A percentile compares a stretch with the other conserved stretches of the same genome.
Evolutionary conservation across 2,329 filamentous ascomycete genomes (phyloP).

Genomic region (Colletotrichum sp.): DNA sequence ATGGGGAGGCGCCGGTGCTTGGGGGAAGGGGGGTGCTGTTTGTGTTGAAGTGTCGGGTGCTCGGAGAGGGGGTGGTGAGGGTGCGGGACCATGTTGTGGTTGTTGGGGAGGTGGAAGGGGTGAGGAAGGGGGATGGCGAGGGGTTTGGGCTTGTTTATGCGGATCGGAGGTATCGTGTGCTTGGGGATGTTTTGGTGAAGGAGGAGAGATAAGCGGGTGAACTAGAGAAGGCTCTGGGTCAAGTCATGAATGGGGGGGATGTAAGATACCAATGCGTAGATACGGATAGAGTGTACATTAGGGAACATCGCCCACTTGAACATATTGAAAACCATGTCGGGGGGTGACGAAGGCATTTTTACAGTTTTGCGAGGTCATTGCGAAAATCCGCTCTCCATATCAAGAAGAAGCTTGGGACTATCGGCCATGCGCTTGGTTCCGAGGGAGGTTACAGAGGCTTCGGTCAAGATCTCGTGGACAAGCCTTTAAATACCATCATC

Average conservation of each 20-base stretch:
- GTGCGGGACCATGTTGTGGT: conserved; percentile 59
- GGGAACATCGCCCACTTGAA: background rate
- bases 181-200: conserved; percentile 39
- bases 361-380: background rate
- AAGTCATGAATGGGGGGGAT: background rate
- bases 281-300: conserved; percentile 7
- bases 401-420: background rate
- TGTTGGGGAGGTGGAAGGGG: conserved; percentile 54
- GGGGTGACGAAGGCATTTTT: background rate
- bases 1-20: conserved; percentile 44
- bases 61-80: conserved; percentile 49
- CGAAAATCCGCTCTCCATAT: background rate
- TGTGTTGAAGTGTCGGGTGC: conserved; percentile 47
- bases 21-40: conserved; percentile 57
- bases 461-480: background rate
- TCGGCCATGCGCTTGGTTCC: background rate
- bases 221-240: too few species aligned
- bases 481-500: background rate
- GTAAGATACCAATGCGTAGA: conserved; percentile 3
- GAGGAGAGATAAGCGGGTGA: too few species aligned
- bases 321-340: background rate
- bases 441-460: background rate
- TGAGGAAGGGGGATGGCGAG: conserved; percentile 35
- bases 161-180: conserved; percentile 51
- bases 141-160: conserved; percentile 54